phyloP scores from a whole-genome alignment of 148 eudicot species.

The Vaccinium darrowii region DNA sequence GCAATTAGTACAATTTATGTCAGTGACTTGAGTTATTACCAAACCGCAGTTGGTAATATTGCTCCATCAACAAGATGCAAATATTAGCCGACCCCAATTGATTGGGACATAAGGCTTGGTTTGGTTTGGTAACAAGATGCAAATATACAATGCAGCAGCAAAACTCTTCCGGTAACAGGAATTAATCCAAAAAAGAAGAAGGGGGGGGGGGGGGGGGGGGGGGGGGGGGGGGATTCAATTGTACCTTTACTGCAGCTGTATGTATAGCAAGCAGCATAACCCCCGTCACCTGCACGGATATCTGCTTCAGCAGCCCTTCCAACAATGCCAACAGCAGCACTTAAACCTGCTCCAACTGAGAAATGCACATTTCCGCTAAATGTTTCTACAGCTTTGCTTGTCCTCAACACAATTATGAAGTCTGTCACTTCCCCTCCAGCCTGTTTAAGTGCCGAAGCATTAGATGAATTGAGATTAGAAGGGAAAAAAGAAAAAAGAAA shows the following conservation, averaged over 20 bases:
- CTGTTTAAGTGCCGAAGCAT: neutral
- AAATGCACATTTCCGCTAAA: constrained; percentile 16
- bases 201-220: neutral
- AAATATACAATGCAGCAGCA: neutral
- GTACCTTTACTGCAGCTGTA: constrained; percentile 24
- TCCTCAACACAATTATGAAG: constrained; percentile 20
- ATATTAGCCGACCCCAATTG: too few species aligned
- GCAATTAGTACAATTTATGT: neutral
- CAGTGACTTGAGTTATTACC: neutral
- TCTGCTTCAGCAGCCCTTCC: constrained; percentile 16
- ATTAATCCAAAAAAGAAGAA: neutral
- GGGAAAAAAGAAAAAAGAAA: neutral
- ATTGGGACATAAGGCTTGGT: too few species aligned
- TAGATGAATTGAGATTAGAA: neutral
- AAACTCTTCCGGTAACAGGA: neutral
- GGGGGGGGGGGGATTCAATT: neutral
- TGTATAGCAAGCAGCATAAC: constrained; percentile 21
- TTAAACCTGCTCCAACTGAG: constrained; percentile 15
- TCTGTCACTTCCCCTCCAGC: constrained; percentile 20
- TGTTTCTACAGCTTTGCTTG: constrained; percentile 6
- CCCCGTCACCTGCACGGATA: constrained; percentile 20
- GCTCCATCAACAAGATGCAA: neutral
- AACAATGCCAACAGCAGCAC: constrained; percentile 21
- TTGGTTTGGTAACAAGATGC: too few species aligned
- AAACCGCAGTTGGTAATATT: neutral